Conservation (phyloP, 2,329 filamentous ascomycete species). For the Sporothrix euskadiensis region DNA sequence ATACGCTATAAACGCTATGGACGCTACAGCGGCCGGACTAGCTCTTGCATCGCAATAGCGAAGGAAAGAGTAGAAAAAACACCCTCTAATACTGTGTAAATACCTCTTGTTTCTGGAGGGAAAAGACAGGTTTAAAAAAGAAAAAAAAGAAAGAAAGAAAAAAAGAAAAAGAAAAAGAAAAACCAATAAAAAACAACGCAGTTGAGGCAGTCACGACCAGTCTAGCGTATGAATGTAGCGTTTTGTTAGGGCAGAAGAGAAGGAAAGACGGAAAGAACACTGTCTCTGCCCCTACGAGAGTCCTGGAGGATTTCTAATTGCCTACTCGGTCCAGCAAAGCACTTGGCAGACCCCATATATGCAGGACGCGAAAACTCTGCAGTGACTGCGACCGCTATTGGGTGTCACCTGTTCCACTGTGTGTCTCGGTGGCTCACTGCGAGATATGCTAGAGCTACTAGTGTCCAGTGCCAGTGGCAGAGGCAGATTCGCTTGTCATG, state of each 20-base stretch:
- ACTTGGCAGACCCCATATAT: neutral
- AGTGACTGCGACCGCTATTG: conserved; percentile 11
- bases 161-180: too few relatives aligned
- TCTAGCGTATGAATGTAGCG: neutral
- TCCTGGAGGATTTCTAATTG: neutral
- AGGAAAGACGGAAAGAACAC: neutral
- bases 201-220: neutral
- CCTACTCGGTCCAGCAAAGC: neutral
- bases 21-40: neutral
- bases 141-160: too few relatives aligned
- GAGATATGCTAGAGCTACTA: neutral
- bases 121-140: too few relatives aligned
- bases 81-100: neutral
- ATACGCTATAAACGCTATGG: neutral
- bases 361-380: conserved; percentile 19
- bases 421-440: too few relatives aligned
- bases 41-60: neutral
- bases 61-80: neutral
- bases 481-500: neutral
- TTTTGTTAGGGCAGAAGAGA: neutral
- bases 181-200: neutral
- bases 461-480: neutral
- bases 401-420: neutral
- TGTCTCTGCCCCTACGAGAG: neutral
- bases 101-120: neutral